phyloP scores from a whole-genome alignment of 768 basidiomycete genomes.

The Pseudohyphozyma bogoriensis region DNA sequence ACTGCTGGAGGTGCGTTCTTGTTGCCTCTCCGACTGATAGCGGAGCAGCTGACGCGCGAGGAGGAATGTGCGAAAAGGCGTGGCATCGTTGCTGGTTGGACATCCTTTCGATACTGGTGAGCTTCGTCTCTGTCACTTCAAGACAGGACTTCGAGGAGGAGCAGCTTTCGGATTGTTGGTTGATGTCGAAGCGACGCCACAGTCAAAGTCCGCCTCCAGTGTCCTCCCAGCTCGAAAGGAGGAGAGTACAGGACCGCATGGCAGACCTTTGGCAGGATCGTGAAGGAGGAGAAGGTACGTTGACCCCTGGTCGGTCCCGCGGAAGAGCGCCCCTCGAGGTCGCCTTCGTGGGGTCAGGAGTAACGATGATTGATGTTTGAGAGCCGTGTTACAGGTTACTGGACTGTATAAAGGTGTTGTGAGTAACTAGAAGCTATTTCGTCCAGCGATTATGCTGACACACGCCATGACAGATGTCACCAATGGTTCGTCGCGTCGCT shows the following conservation, averaged over 20 bases:
- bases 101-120: constrained; percentile 67
- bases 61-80: constrained; percentile 40
- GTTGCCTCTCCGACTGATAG: background rate
- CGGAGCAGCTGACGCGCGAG: background rate
- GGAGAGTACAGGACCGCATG: constrained; percentile 50
- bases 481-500: background rate
- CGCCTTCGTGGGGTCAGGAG: too few species aligned
- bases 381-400: background rate
- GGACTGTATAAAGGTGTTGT: constrained; percentile 62
- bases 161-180: too few species aligned
- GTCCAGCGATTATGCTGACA: background rate
- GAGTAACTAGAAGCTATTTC: background rate
- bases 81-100: constrained; percentile 57
- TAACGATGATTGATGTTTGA: too few species aligned
- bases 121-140: constrained; percentile 8
- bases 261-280: constrained; percentile 57
- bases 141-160: background rate
- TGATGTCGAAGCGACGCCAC: background rate
- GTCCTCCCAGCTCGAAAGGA: constrained; percentile 44
- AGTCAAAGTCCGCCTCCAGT: background rate
- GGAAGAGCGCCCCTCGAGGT: too few species aligned
- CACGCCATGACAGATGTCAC: background rate
- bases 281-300: constrained; percentile 56
- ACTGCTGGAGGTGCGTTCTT: constrained; percentile 50
- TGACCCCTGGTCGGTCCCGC: constrained; percentile 27